These are phyloP conservation scores for Gossypioides kirkii DNA, from an alignment of 345 rosid species.

Conservation along the genomic window DNA sequence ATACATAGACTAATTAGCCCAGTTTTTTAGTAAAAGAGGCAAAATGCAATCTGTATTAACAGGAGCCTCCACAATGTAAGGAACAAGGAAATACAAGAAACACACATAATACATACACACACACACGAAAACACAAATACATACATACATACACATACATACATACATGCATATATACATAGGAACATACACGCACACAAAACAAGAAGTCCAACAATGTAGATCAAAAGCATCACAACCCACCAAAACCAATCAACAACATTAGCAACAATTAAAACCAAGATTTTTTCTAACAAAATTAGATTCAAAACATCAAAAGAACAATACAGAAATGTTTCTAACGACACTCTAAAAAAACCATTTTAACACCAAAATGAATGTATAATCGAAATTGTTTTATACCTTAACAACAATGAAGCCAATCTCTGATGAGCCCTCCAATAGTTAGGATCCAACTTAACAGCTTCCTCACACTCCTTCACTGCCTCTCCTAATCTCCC, in stretches of 20 bases:
- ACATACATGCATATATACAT: no score
- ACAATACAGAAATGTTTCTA: background rate
- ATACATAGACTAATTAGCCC: no score
- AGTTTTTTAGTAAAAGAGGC: no score
- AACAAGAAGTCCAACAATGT: background rate
- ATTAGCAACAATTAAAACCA: background rate
- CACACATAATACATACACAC: no score
- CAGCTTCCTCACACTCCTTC: constrained; percentile 72
- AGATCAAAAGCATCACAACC: background rate
- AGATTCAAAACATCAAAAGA: background rate
- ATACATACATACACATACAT: no score
- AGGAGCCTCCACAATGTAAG: no score
- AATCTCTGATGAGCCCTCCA: constrained; percentile 84
- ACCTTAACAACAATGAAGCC: constrained; percentile 77
- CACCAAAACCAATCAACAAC: background rate
- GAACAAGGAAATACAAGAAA: no score
- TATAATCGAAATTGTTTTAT: background rate
- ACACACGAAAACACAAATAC: no score
- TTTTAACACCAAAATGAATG: background rate
- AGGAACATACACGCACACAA: no score
- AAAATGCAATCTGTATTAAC: no score
- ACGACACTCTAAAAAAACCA: background rate
- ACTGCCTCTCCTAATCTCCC: constrained; percentile 73
- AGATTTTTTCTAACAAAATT: background rate
- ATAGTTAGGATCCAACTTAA: constrained; percentile 67